Evolutionary conservation across 345 rosid species (phyloP), one percentile per base, ranked within the genome.

Genomic region (Arabis alpina): DNA sequence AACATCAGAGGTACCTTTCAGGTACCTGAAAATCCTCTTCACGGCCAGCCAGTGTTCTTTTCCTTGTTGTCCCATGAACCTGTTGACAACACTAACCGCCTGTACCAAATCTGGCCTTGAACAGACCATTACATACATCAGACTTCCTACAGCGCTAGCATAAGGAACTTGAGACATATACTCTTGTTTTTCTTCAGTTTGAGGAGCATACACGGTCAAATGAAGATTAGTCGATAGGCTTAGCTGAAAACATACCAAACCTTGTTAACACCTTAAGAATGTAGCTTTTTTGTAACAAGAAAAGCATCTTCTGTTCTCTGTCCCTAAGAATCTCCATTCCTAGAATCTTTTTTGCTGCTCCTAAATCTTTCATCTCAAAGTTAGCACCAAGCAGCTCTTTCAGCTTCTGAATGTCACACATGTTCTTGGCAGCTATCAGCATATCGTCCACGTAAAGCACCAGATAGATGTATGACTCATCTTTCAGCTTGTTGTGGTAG

Each of bases 291-390:
- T 49, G 27, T 24, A 52, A 53, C 5, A 67, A 6, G 27, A 67
- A 67, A 53, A 67, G 12, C 27, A 40, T 41, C 5, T 67, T 67
- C 6, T 25, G 7, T 3, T 10, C 27, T 40, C 14, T 54, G 6
- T 67, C 72, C 27, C 40, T 59, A 0, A 59, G 10, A 12, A 24
- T 59, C 10, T 59, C 12, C 49, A 23, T 59, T 6, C 34, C 16
- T 4, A 59, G 6, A 59, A 25, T 25, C 11, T 58, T 40, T 11
- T 40, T 58, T 0, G 48, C 3, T 19, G 45, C 39, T 2, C 57
- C 23, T 0, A 37, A 15, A 12, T 54, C 24, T 48, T 53, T 53
- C 36, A 51, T 66, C 61, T 66, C 32, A 66, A 51, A 66, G 36
- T 66, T 49, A 5, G 1, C 27, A 10, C 43, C 9, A 1, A 55